Evolutionary conservation across 2,329 filamentous ascomycete genomes (phyloP).

Genomic region (Diaporthe aspalathi): DNA sequence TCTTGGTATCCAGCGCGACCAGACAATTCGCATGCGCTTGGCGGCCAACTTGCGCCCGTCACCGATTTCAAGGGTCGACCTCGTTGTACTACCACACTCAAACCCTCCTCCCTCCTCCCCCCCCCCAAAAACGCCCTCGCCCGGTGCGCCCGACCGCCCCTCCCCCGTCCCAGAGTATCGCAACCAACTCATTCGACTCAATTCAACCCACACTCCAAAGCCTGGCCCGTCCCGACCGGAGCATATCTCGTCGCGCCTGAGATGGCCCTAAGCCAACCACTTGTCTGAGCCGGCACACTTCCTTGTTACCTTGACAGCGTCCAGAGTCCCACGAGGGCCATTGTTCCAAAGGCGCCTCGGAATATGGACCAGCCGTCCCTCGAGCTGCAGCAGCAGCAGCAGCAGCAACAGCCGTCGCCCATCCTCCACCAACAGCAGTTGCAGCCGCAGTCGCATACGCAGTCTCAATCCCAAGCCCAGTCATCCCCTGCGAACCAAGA

Average conservation of each 20-base stretch:
- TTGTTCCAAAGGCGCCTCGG: background rate
- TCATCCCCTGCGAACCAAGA: conserved; percentile 31
- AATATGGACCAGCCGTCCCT: conserved; percentile 28
- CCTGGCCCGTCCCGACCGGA: conserved; percentile 25
- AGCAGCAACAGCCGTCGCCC: conserved; percentile 29
- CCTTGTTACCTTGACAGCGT: background rate
- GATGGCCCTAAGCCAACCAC: conserved; percentile 19
- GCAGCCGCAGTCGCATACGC: background rate
- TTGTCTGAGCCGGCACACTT: conserved; percentile 22
- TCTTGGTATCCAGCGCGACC: conserved; percentile 19
- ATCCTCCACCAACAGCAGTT: conserved; percentile 26
- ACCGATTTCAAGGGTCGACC: conserved; percentile 3
- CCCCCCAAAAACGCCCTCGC: conserved; percentile 1
- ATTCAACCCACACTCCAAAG: background rate
- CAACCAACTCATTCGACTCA: conserved; percentile 15
- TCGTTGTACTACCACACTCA: background rate
- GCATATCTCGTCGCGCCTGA: conserved; percentile 9
- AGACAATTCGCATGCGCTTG: conserved; percentile 11
- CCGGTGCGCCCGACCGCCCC: conserved; percentile 22
- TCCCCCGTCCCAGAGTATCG: conserved; percentile 9
- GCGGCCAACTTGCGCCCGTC: conserved; percentile 3
- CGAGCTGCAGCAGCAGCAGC: conserved; percentile 30
- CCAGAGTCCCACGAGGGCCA: conserved; percentile 3
- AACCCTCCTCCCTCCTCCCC: too few relatives aligned
- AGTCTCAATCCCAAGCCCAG: conserved; percentile 24